phyloP scores from a whole-genome alignment of 192 early-diverging fungal species.

The Diversispora epigaea region DNA sequence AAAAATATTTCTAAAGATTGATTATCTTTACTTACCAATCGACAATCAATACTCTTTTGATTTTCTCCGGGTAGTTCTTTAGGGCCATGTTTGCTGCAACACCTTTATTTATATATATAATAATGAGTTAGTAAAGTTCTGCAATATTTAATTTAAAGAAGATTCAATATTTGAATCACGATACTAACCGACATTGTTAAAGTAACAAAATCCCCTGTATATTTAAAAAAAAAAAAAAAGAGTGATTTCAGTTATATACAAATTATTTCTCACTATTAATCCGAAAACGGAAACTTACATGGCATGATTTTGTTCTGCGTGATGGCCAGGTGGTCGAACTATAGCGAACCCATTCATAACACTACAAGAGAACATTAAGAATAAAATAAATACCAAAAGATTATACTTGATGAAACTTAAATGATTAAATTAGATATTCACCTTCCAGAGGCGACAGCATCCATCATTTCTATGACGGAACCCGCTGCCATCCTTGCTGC shows the following conservation, averaged over 20 bases:
- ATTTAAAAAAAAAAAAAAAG: no score
- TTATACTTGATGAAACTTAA: no score
- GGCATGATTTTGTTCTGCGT: constrained; percentile 67
- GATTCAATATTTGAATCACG: no score
- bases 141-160: no score
- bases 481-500: constrained; percentile 51
- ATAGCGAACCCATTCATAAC: constrained; percentile 66
- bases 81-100: constrained; percentile 57
- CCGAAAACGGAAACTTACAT: constrained; percentile 22
- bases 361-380: no score
- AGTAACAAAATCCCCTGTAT: constrained; percentile 68
- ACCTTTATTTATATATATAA: no score
- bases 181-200: constrained; percentile 67
- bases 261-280: no score
- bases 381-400: no score
- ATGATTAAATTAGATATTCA: no score
- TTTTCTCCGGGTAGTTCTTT: constrained; percentile 44
- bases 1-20: no score
- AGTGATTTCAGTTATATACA: no score
- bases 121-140: no score
- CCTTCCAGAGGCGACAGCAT: constrained; percentile 55
- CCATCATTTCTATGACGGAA: constrained; percentile 53
- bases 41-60: constrained; percentile 66
- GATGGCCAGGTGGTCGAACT: constrained; percentile 77
- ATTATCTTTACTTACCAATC: constrained; percentile 54